Evolutionary conservation across 2,329 filamentous ascomycete species (phyloP), one percentile per base, ranked within the genome.

Genomic region (Venturiaceae sp.): DNA sequence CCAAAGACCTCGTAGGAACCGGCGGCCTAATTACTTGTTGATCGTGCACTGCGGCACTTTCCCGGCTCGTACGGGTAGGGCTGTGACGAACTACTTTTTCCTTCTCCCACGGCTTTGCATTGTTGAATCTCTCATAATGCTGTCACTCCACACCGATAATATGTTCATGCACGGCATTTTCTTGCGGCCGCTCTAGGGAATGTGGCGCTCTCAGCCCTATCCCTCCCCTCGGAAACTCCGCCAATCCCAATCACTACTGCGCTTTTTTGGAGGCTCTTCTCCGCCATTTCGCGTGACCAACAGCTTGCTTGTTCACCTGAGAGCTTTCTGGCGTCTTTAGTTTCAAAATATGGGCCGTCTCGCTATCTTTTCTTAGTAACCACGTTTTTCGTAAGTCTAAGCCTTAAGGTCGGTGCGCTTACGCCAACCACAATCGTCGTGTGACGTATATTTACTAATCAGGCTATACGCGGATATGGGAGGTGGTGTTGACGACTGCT

Each of bases 241-340:
- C 44, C 44, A 47, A 30, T 47, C 7, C 26, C 23, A 13, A 19
- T 4, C 11, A 16, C 23, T 26, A 26, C 23, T 3, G 41, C 41
- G 19, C 41, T 47, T 9, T 47, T 21, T 13, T 47, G 5, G 44
- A 30, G 23, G 13, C 44, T 30, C 21, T 30, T 30, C 44, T 47
- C 44, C 44, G 30, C 30, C 41, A 13, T 26, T 28, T 28, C 23
- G 23, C 23, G 7, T 16, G 23, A 28, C 23, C n/a, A 14, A 21
- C 44, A 50, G 44, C 44, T 50, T 50, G 44, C 44, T 50, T 50
- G 26, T 50, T 50, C 26, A 50, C 26, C 44, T 50, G 44, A 50
- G 44, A 14, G 28, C 23, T 50, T 26, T 50, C 30, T 30, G 44
- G 44, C 44, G 26, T 50, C 14, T 7, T 46, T 46, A 26, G 21